A percentile compares a stretch with the other conserved stretches of the same genome.
Conservation (phyloP, 768 basidiomycete species). For the Termitomyces sp. region DNA sequence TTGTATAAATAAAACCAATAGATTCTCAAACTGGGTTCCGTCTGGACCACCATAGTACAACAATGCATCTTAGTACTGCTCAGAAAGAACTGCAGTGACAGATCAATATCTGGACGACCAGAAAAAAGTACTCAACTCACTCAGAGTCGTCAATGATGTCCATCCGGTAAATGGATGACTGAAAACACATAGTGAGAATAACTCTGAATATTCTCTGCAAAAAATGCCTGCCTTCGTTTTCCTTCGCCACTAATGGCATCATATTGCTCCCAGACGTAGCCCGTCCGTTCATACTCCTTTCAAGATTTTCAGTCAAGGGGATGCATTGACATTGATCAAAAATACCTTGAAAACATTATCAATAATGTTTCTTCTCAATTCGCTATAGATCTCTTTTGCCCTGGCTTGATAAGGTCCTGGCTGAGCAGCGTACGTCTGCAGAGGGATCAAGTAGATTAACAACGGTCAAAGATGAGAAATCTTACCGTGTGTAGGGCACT, state of each 20-base stretch:
- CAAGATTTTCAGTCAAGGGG: neutral
- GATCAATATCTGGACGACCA: neutral
- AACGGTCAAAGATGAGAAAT: neutral
- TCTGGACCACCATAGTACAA: neutral
- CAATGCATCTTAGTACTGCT: constrained; percentile 21
- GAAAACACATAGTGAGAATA: constrained; percentile 3
- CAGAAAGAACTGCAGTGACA: constrained; percentile 21
- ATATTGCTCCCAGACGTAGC: constrained; percentile 98
- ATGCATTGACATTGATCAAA: neutral
- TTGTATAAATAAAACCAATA: neutral
- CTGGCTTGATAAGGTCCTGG: constrained; percentile 78
- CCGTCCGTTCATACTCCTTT: constrained; percentile 89
- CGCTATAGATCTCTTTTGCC: constrained; percentile 75
- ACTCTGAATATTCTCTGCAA: neutral
- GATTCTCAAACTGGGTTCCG: neutral
- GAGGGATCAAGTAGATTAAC: neutral
- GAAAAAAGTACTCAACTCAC: constrained; percentile 50
- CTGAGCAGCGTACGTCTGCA: constrained; percentile 70
- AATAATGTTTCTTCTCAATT: constrained; percentile 78
- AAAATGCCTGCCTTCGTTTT: constrained; percentile 64
- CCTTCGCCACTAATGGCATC: constrained; percentile 83
- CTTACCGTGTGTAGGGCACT: constrained; percentile 72
- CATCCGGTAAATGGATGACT: constrained; percentile 98
- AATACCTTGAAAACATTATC: constrained; percentile 69
- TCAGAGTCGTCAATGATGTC: constrained; percentile 86